Base-by-base conservation (phyloP, 23 red algal species). In the Gracilariopsis chorda region DNA sequence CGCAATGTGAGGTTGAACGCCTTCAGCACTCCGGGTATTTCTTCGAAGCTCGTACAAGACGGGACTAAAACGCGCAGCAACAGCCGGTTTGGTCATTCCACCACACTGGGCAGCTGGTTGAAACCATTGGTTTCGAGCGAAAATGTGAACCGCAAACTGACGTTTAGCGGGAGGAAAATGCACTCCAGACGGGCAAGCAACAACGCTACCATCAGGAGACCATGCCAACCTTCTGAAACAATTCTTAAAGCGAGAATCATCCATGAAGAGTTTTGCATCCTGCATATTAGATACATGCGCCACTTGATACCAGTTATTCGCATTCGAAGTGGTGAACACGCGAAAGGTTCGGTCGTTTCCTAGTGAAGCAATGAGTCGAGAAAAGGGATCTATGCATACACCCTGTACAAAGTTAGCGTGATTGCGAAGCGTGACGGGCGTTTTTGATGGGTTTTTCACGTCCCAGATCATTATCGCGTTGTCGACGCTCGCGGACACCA, bases 401-500 rank as follows among this genome's bases (percentile, higher is more conserved):
- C 95, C 95, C 58, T 94, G 91, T 27, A 98, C 95, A 83, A 88
- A 98, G 28, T 90, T 88, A 42, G 72, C 46, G 61, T 98, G 95
- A 27, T 83, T 76, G 52, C 80, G 80, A 49, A 96, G 62, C 3
- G 88, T 74, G 20, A 80, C 24, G 20, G 55, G 87, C 0, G 85
- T 42, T 21, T 58, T 72, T 24, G 75, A 62, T 5, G 73, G 80
- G 21, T 91, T 78, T 6, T 33, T 47, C 1, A 87, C 83, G 53
- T 98, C 86, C 95, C 95, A 98, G 24, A 94, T 57, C 61, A 82
- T 88, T 19, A 98, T 89, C 29, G 81, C 82, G 53, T 98, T 98
- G 58, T 98, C 95, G 41, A 98, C 95, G 11, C 91, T 94, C 0
- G 85, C 95, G 1, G 95, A 90, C 24, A 92, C 86, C 24, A 98